These are phyloP conservation scores for Colletotrichum euphorbiae DNA, from an alignment of 2,329 filamentous ascomycete species.

Conservation along the genomic window DNA sequence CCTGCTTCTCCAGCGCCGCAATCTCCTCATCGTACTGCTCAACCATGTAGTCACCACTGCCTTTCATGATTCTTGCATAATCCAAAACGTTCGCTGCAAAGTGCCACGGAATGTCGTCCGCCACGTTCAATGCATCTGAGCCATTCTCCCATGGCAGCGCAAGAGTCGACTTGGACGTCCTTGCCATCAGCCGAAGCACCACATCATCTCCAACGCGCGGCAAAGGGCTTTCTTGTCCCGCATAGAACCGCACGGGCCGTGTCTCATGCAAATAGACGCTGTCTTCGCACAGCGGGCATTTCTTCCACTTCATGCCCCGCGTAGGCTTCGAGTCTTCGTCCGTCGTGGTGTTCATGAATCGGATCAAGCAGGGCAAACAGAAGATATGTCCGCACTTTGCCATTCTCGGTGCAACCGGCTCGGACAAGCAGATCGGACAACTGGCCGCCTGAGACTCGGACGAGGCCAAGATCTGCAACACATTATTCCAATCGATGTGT, in stretches of 20 bases:
- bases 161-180: slow-evolving; percentile 83
- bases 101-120: slow-evolving; percentile 91
- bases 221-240: slow-evolving; percentile 84
- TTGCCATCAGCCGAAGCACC: slow-evolving; percentile 85
- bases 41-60: slow-evolving; percentile 87
- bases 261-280: slow-evolving; percentile 92
- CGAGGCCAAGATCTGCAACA: slow-evolving; percentile 92
- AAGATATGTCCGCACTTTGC: slow-evolving; percentile 98
- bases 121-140: slow-evolving; percentile 74
- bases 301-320: slow-evolving; percentile 86
- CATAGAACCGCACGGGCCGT: slow-evolving; percentile 89
- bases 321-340: slow-evolving; percentile 76
- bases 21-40: slow-evolving; percentile 86
- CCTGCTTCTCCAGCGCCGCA: slow-evolving; percentile 77
- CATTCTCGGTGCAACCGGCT: slow-evolving; percentile 94
- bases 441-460: slow-evolving; percentile 87
- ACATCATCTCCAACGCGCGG: slow-evolving; percentile 90
- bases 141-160: slow-evolving; percentile 86
- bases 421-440: slow-evolving; percentile 94
- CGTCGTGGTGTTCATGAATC: slow-evolving; percentile 90
- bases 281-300: slow-evolving; percentile 96
- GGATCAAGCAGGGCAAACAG: slow-evolving; percentile 90
- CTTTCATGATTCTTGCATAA: slow-evolving; percentile 96
- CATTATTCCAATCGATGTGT: slow-evolving; percentile 89
- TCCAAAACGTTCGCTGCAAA: slow-evolving; percentile 94